Percentiles rank a stretch among this genome's conserved stretches.
phyloP scores from a whole-genome alignment of 2,329 filamentous ascomycete species.

The Aspergillus arachidicola region DNA sequence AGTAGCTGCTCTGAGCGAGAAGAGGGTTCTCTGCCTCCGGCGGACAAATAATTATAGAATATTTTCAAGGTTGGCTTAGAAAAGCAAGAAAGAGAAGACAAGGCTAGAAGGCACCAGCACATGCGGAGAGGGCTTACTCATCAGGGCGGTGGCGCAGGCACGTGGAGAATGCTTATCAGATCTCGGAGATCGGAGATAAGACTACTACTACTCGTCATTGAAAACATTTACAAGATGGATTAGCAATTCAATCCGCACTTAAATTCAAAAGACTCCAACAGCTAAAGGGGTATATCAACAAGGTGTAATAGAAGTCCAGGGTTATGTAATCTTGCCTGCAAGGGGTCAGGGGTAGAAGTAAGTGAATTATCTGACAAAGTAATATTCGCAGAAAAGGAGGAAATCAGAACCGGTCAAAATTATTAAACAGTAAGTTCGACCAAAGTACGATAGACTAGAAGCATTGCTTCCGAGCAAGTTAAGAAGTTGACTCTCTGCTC shows the following conservation, averaged over 20 bases:
- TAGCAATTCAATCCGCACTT: background rate
- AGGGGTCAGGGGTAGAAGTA: background rate
- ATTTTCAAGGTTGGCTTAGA: background rate
- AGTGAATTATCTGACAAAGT: background rate
- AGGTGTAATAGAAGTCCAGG: constrained; percentile 2
- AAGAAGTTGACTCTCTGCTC: background rate
- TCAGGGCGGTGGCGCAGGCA: constrained; percentile 10
- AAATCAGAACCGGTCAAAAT: background rate
- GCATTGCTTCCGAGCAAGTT: background rate
- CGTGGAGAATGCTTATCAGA: constrained; percentile 17
- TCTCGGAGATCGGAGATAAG: constrained; percentile 22
- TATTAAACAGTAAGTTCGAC: background rate
- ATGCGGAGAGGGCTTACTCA: constrained; percentile 28
- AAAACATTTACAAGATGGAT: background rate
- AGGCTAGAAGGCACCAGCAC: constrained; percentile 24
- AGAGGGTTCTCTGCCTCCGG: background rate
- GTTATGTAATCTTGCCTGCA: background rate
- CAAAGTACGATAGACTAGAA: background rate
- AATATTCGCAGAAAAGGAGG: background rate
- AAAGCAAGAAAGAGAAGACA: constrained; percentile 7
- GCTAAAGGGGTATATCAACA: constrained; percentile 17
- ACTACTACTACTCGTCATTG: background rate
- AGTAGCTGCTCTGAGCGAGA: background rate
- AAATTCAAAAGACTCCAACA: constrained; percentile 12
- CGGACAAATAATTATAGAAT: background rate